These are phyloP conservation scores for Xylariaceae sp. DNA, from an alignment of 2,329 filamentous ascomycete species.

Conservation along the genomic window DNA sequence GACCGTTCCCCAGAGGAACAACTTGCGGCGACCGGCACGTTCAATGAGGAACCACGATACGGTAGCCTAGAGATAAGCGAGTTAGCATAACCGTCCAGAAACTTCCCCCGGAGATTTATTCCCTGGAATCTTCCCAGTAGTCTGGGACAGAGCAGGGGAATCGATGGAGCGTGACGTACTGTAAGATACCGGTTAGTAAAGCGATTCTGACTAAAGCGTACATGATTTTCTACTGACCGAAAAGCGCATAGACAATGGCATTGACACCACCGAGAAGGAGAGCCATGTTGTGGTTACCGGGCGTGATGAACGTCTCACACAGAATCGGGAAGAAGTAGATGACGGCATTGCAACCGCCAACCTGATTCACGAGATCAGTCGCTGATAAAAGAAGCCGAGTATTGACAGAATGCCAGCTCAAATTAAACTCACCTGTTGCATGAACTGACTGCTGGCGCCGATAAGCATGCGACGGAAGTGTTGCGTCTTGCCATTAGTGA, in stretches of 20 bases:
- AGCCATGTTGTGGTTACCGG: conserved; percentile 40
- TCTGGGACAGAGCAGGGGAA: neutral
- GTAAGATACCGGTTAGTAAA: conserved; percentile 5
- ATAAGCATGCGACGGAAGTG: conserved; percentile 60
- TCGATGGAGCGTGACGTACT: conserved; percentile 10
- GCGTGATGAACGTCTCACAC: conserved; percentile 41
- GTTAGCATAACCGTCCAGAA: neutral
- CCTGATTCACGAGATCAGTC: conserved; percentile 12
- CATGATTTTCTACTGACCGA: conserved; percentile 30
- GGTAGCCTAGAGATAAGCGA: conserved; percentile 33
- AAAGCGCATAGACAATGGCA: conserved; percentile 55
- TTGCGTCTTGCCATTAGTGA: conserved; percentile 59
- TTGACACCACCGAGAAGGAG: conserved; percentile 51
- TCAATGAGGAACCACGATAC: conserved; percentile 50
- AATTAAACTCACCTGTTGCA: conserved; percentile 45
- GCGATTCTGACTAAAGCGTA: neutral
- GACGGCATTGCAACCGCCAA: conserved; percentile 52
- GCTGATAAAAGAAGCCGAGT: neutral
- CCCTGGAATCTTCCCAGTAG: neutral
- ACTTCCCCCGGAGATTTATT: neutral
- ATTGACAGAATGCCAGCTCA: neutral
- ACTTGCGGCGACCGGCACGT: conserved; percentile 40
- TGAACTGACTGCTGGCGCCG: conserved; percentile 53
- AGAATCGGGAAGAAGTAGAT: conserved; percentile 58
- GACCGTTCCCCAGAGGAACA: conserved; percentile 40